These are phyloP conservation scores for Diaporthe citriasiana DNA, from an alignment of 2,329 filamentous ascomycete species.

Conservation along the genomic window DNA sequence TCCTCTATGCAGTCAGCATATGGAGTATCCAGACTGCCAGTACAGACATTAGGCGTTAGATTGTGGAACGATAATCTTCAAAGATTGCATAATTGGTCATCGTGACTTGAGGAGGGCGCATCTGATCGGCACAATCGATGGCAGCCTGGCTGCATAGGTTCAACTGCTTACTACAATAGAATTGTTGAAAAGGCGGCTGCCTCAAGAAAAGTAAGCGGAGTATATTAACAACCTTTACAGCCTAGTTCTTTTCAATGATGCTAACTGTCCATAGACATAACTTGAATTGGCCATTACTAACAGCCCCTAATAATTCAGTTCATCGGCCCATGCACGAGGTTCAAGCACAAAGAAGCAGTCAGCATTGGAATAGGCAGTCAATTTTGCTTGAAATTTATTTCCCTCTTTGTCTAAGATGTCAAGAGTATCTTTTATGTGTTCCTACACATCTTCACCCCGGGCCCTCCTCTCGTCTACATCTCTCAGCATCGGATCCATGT, in stretches of 20 bases:
- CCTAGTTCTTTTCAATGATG: not conserved
- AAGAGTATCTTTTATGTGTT: not conserved
- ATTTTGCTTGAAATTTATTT: no score
- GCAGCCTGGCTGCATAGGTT: no score
- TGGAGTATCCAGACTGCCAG: not conserved
- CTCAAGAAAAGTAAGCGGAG: not conserved
- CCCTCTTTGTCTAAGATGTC: not conserved
- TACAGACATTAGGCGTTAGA: no score
- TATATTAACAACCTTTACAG: not conserved
- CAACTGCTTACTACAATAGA: not conserved
- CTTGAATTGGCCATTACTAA: no score
- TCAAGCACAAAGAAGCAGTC: not conserved
- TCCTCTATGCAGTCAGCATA: constrained; percentile 8
- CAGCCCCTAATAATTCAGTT: no score
- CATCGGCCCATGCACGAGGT: no score
- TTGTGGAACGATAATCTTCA: not conserved
- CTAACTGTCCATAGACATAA: not conserved
- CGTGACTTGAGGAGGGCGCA: not conserved
- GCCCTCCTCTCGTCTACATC: constrained; percentile 2
- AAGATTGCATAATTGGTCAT: not conserved
- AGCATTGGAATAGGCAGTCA: no score
- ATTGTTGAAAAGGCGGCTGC: no score
- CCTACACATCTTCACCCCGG: not conserved
- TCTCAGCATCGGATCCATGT: constrained; percentile 18
- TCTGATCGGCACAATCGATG: not conserved